These are phyloP conservation scores for Hirsutella minnesotensis DNA, from an alignment of 2,329 filamentous ascomycete species.

Conservation along the genomic window DNA sequence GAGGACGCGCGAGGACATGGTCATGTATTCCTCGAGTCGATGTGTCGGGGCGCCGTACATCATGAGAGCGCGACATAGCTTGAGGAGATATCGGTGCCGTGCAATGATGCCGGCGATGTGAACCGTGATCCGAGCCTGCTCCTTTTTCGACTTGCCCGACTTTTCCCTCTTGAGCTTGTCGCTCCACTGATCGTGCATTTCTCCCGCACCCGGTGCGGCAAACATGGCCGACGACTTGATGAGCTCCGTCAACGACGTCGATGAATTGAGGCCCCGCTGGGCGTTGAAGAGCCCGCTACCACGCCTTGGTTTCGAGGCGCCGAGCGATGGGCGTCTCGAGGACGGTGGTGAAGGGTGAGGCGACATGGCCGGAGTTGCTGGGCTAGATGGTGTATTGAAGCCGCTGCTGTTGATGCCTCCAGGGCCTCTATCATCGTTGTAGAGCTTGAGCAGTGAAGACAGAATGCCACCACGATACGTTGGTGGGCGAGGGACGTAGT, in stretches of 20 bases:
- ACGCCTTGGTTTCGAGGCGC: conserved; percentile 20
- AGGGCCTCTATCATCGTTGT: conserved; percentile 35
- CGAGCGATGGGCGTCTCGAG: conserved; percentile 27
- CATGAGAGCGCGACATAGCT: conserved; percentile 80
- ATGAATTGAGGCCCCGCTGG: conserved; percentile 26
- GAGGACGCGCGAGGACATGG: conserved; percentile 77
- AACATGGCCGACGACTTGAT: conserved; percentile 43
- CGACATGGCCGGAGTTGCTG: conserved; percentile 27
- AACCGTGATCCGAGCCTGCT: conserved; percentile 34
- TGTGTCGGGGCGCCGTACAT: conserved; percentile 83
- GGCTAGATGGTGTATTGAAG: conserved; percentile 26
- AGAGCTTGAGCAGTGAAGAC: conserved; percentile 59
- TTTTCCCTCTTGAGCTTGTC: conserved; percentile 30
- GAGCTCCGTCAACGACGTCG: conserved; percentile 36
- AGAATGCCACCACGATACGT: conserved; percentile 65
- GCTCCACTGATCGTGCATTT: conserved; percentile 29
- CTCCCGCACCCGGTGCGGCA: conserved; percentile 32
- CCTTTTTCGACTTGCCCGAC: conserved; percentile 23
- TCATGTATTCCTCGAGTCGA: conserved; percentile 83
- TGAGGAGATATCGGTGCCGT: conserved; percentile 72
- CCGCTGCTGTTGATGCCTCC: conserved; percentile 24
- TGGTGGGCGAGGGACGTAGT: conserved; percentile 53
- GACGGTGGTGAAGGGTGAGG: conserved; percentile 27
- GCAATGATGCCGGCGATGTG: conserved; percentile 60
- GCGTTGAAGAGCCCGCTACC: conserved; percentile 28